Evolutionary conservation across 768 basidiomycete species (phyloP).

Genomic region (Peribolospora baueri): DNA sequence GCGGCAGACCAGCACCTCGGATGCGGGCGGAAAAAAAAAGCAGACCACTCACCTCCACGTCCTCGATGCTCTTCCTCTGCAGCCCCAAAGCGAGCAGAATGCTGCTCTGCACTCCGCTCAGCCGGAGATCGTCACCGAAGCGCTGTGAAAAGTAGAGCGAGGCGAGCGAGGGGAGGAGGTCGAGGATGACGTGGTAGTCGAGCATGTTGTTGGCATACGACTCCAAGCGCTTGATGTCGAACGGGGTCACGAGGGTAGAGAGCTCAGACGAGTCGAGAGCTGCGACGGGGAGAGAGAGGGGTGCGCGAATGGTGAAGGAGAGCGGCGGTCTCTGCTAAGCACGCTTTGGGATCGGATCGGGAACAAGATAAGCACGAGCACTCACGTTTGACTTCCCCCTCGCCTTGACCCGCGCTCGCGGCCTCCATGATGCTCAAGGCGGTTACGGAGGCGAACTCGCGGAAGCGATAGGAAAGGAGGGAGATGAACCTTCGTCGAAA

Average conservation of each 20-base stretch:
- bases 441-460: constrained; percentile 71
- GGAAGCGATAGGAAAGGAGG: constrained; percentile 70
- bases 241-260: constrained; percentile 49
- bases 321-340: not conserved
- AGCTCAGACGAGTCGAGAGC: constrained; percentile 30
- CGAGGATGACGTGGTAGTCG: constrained; percentile 87
- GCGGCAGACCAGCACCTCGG: not conserved
- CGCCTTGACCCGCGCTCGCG: constrained; percentile 26
- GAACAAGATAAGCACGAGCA: not conserved
- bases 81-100: constrained; percentile 72
- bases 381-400: constrained; percentile 19
- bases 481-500: constrained; percentile 75
- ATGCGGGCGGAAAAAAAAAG: not conserved
- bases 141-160: constrained; percentile 55
- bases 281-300: constrained; percentile 24
- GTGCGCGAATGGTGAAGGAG: constrained; percentile 19
- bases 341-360: not conserved
- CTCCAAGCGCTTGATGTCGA: constrained; percentile 83
- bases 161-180: constrained; percentile 59
- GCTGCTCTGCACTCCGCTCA: constrained; percentile 75
- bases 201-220: constrained; percentile 89
- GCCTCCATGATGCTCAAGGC: constrained; percentile 75
- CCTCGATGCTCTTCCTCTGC: constrained; percentile 43
- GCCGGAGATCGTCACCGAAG: constrained; percentile 33
- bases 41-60: constrained; percentile 6